Conservation (phyloP, 345 rosid genomes). For the Gynandropsis gynandra region DNA sequence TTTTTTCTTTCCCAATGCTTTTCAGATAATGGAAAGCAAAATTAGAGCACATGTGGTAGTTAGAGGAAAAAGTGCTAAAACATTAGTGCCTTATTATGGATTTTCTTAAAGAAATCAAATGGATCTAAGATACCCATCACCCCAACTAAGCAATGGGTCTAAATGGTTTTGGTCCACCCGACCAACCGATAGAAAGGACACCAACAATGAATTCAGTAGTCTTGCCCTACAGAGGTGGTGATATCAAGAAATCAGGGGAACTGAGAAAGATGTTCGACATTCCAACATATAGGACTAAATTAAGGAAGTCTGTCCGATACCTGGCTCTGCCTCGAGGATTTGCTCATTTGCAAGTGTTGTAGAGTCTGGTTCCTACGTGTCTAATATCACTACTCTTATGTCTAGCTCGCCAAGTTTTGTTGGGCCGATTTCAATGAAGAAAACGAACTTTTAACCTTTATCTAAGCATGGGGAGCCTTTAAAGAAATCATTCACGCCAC, state of each 20-base stretch:
- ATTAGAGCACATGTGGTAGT: too few species aligned
- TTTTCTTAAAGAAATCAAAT: slow-evolving; percentile 34
- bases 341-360: slow-evolving; percentile 91
- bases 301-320: slow-evolving; percentile 91
- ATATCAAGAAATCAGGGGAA: slow-evolving; percentile 94
- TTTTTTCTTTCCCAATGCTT: too few species aligned
- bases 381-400: slow-evolving; percentile 68
- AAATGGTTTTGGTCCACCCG: slow-evolving; percentile 89
- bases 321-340: slow-evolving; percentile 66
- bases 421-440: slow-evolving; percentile 76
- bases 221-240: slow-evolving; percentile 96
- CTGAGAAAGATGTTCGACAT: slow-evolving; percentile 98
- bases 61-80: too few species aligned
- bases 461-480: slow-evolving; percentile 89
- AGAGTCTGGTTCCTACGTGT: slow-evolving; percentile 78
- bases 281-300: slow-evolving; percentile 76
- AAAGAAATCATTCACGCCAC: slow-evolving; percentile 96
- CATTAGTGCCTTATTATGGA: slow-evolving; percentile 7
- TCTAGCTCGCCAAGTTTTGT: slow-evolving; percentile 65
- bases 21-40: too few species aligned
- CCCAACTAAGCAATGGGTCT: slow-evolving; percentile 97
- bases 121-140: slow-evolving; percentile 96
- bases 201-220: slow-evolving; percentile 92
- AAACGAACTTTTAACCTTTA: slow-evolving; percentile 90
- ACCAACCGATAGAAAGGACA: slow-evolving; percentile 87